Conservation (phyloP, 2,329 filamentous ascomycete species). For the Pseudogymnoascus pannorum region DNA sequence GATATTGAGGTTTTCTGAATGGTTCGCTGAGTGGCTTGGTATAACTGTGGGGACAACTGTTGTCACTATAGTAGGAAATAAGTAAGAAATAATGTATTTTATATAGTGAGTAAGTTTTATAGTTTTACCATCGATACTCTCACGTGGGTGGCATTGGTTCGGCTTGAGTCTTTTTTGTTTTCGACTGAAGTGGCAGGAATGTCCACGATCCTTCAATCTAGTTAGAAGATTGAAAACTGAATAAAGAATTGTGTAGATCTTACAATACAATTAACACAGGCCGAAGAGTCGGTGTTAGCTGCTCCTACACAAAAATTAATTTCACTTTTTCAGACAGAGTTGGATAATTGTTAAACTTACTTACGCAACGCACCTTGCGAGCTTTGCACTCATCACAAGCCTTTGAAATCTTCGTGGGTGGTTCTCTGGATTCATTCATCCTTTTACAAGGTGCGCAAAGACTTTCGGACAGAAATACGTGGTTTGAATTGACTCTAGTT, state of each 20-base stretch:
- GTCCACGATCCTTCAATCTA: slow-evolving; percentile 17
- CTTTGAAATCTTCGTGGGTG: slow-evolving; percentile 15
- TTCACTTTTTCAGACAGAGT: background rate
- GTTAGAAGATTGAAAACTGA: background rate
- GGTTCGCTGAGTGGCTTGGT: too few species aligned
- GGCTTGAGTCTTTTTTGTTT: slow-evolving; percentile 18
- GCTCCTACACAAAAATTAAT: background rate
- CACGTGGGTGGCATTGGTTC: background rate
- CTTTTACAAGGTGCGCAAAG: too few species aligned
- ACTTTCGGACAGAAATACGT: too few species aligned
- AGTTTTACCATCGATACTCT: too few species aligned
- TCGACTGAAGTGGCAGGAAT: slow-evolving; percentile 22
- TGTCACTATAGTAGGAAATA: too few species aligned
- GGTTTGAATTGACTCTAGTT: too few species aligned
- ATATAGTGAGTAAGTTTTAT: too few species aligned
- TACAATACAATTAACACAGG: slow-evolving; percentile 10
- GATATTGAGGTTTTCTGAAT: too few species aligned
- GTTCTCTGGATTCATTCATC: too few species aligned
- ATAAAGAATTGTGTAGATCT: background rate
- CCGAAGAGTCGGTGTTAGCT: background rate
- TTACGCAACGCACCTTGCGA: slow-evolving; percentile 36
- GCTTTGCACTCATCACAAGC: slow-evolving; percentile 35
- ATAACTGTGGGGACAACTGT: too few species aligned
- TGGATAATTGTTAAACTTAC: slow-evolving; percentile 22
- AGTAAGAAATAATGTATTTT: too few species aligned